Base-by-base conservation (phyloP, 2,329 filamentous ascomycete genomes). In the Tolypocladium album region DNA sequence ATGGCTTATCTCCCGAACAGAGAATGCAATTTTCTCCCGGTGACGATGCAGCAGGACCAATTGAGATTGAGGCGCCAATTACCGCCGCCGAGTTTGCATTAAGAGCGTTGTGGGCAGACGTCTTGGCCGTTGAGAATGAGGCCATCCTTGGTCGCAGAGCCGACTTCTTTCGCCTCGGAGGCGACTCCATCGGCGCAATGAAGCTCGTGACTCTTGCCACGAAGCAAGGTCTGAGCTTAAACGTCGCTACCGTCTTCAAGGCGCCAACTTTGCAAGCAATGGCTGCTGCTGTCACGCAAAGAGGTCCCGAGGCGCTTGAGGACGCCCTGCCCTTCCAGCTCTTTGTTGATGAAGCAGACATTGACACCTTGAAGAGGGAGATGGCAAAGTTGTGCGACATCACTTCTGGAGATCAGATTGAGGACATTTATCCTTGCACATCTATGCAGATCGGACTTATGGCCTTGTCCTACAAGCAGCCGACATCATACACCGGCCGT, bases 141-240 rank as follows among this genome's bases (percentile, higher is more conserved):
- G 17, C 15, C 43, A 39, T 43, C 40, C 55, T 42, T 38, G 34
- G 38, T 55, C 38, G 20, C 20, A 34, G 22, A 24, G 36, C 50
- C 20, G 36, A 58, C 36, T 61, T 61, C 43, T 61, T 61, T 36
- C 39, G 40, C 22, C 55, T 61, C 7, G 60, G 60, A 12, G 60
- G 60, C 4, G 57, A 61, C 42, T 61, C 60, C 11, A 40, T 88
- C n/a, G 36, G 24, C 12, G 56, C 60, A 2, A 61, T 59, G 40
- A 42, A 43, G 24, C 55, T 57, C 17, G 55, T 45, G 1, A 43
- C 31, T 20, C 38, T 42, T 20, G 38, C 38, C 9, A 17, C 38
- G 3, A 42, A 40, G 13, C 7, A n/a, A 12, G 55, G 55, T 17
- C 39, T 42, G 9, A 15, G 45, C 5, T 42, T 59, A 7, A 31